Conservation (phyloP, 441 rosid species). For the Raphanus hybrid region DNA sequence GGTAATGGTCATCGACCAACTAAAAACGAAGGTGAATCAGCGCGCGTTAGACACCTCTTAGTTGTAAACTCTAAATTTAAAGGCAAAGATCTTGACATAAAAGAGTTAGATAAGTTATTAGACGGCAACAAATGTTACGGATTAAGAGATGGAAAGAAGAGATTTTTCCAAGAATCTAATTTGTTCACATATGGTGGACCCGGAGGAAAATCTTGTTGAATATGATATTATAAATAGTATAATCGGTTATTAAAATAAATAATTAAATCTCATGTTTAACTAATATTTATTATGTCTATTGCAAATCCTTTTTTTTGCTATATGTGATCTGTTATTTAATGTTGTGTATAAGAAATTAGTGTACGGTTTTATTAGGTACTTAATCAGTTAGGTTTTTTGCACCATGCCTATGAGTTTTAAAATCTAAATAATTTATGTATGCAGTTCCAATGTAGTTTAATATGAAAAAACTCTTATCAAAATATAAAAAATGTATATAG, state of each 20-base stretch:
- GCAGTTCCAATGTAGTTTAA: neutral
- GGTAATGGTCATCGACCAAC: slow-evolving; percentile 28
- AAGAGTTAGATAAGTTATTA: neutral
- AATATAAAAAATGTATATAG: too few relatives aligned
- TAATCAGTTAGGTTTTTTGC: neutral
- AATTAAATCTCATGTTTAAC: neutral
- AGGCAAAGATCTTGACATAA: neutral
- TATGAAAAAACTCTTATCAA: neutral
- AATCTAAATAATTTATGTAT: neutral
- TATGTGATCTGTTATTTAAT: too few relatives aligned
- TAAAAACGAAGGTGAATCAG: neutral
- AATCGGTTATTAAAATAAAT: neutral
- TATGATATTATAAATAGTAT: neutral
- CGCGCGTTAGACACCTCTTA: neutral
- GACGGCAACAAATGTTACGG: slow-evolving; percentile 23
- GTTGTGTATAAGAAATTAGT: too few relatives aligned
- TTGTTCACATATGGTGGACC: slow-evolving; percentile 27
- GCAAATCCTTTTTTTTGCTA: too few relatives aligned
- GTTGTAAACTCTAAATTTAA: neutral
- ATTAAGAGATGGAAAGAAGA: neutral
- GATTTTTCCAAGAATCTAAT: neutral
- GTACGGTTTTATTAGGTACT: neutral
- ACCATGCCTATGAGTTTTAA: neutral
- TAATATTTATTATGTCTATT: too few relatives aligned
- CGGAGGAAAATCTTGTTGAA: slow-evolving; percentile 25